These are phyloP conservation scores for Nyssa sinensis DNA, from an alignment of 148 eudicot species.

Conservation along the genomic window DNA sequence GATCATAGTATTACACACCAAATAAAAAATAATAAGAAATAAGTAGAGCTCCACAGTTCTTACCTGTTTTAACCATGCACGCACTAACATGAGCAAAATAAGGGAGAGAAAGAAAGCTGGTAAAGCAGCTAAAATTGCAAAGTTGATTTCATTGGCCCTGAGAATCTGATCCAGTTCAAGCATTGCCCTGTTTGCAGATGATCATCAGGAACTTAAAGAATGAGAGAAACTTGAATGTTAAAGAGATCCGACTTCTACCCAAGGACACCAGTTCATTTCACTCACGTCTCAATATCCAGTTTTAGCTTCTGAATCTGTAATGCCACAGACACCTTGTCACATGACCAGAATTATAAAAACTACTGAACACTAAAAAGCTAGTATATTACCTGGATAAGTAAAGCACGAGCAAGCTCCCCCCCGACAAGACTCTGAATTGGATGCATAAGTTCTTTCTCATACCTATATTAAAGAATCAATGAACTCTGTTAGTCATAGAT, in stretches of 20 bases:
- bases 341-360: conserved; percentile 14
- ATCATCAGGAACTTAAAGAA: conserved; percentile 14
- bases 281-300: conserved; percentile 96
- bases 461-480: conserved; percentile 36
- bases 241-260: conserved; percentile 15
- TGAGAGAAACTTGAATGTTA: conserved; percentile 7
- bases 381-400: conserved; percentile 83
- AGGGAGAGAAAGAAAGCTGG: conserved; percentile 78
- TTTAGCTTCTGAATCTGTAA: conserved; percentile 98
- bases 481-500: neutral
- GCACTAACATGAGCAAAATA: conserved; percentile 56
- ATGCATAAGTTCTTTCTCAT: conserved; percentile 91
- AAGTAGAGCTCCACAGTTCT: neutral
- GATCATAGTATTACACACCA: neutral
- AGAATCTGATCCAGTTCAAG: conserved; percentile 97
- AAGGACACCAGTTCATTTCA: conserved; percentile 8
- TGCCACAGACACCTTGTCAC: conserved; percentile 17
- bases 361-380: neutral
- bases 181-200: conserved; percentile 73
- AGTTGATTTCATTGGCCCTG: conserved; percentile 97
- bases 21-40: too few species aligned
- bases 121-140: conserved; percentile 95
- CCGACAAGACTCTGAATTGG: conserved; percentile 77
- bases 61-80: conserved; percentile 93
- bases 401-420: conserved; percentile 93